Base-by-base conservation (phyloP, 192 early-diverging fungal genomes). In the Lobulomyces angularis region DNA sequence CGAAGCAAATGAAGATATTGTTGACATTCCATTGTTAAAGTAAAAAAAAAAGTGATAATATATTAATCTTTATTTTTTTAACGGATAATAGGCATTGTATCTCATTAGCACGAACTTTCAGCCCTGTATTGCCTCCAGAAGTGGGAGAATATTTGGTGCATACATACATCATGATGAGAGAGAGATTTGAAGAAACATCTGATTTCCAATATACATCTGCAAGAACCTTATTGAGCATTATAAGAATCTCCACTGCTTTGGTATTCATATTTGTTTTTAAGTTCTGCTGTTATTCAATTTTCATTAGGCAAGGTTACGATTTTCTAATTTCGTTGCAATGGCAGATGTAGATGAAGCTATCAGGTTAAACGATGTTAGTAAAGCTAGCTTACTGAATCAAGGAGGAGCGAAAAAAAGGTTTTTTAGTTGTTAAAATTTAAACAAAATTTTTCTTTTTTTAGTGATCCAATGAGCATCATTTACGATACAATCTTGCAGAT, bases 111-210 rank as follows among this genome's bases (percentile, higher is more conserved):
- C 67, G 86, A 30, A 59, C 61, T 22, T 81, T 73, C 59, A 45
- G 62, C 22, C 94, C 94, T 1, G 49, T 61, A 21, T 64, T 98
- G 19, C 80, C 84, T 28, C 54, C 55, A 28, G 64, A 69, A 5
- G 85, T 91, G 9, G 84, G 76, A 9, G 84, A 82, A 47, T 89
- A 90, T 50, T 70, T 98, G 14, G 84, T 86, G 8, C 82, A 83
- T 50, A 80, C 84, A 0, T 92, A 92, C 48, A 80, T 85, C 29
- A 64, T 82, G 40, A 63, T 82, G 33, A 69, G 87, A 22, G 65
- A 73, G 50, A 37, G 45, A 16, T 50, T 56, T 0, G 35, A 46
- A 23, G 50, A 61, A 9, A 48, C 48, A 21, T 21, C 37, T 9
- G 78, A 86, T 45, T 77, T 82, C 37, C 79, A 83, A 33, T 85